Conservation (phyloP, 345 rosid species). For the Eutrema yunnanense region DNA sequence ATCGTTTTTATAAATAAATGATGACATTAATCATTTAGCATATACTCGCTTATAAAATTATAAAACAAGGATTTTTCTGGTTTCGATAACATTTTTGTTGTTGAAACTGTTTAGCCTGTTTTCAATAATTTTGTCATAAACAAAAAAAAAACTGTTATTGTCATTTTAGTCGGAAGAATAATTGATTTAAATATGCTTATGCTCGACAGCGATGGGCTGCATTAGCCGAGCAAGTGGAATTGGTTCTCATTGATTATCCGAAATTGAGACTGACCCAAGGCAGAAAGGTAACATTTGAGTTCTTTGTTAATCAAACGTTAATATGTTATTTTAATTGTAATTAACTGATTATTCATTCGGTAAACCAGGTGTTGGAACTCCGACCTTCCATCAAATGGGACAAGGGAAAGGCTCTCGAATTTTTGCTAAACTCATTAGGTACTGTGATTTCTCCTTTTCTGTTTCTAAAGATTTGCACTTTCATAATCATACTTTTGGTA, state of each 20-base stretch:
- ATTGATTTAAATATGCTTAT: neutral
- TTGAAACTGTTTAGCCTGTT: no score
- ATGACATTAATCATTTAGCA: no score
- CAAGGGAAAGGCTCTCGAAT: constrained; percentile 51
- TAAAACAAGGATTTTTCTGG: neutral
- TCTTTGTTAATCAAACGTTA: neutral
- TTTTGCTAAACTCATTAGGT: constrained; percentile 42
- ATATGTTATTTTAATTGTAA: neutral
- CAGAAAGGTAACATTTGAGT: constrained; percentile 34
- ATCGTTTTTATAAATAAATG: no score
- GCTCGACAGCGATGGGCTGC: constrained; percentile 51
- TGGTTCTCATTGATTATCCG: constrained; percentile 32
- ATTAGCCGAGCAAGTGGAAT: constrained; percentile 50
- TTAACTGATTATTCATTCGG: neutral
- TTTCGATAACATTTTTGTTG: neutral
- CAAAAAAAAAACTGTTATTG: no score
- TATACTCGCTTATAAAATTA: no score
- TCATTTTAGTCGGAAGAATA: neutral
- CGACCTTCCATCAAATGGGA: constrained; percentile 58
- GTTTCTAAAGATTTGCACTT: neutral
- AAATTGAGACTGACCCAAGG: constrained; percentile 36
- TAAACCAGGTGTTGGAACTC: constrained; percentile 43
- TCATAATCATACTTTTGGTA: neutral
- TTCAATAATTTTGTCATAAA: no score
- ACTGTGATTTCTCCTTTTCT: neutral